phyloP scores from a whole-genome alignment of 257 asterid genomes.

The Ilex aquifolium region DNA sequence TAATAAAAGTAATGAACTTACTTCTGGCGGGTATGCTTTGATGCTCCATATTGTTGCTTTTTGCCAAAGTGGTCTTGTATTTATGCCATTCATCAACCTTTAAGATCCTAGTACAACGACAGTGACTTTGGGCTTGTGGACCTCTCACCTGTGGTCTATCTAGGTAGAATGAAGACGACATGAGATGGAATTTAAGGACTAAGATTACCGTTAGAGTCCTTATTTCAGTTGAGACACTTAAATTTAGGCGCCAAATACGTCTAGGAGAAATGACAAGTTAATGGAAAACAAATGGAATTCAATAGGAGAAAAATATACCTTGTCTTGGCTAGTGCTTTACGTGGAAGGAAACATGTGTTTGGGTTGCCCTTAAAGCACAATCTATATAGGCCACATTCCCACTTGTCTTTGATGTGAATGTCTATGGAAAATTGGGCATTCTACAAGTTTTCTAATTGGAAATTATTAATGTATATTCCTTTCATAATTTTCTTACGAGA shows the following conservation, averaged over 20 bases:
- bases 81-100: conserved; percentile 2
- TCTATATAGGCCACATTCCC: conserved; percentile 7
- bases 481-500: too few relatives aligned
- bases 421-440: too few relatives aligned
- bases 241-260: conserved; percentile 28
- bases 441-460: too few relatives aligned
- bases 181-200: conserved; percentile 7
- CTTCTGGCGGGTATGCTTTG: not conserved
- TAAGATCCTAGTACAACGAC: conserved; percentile 6
- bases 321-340: conserved; percentile 20
- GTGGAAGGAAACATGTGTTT: conserved; percentile 23
- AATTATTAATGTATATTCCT: too few relatives aligned
- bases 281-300: not conserved
- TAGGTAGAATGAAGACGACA: conserved; percentile 24
- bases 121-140: conserved; percentile 10
- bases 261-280: not conserved
- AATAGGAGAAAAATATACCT: not conserved
- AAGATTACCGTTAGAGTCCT: conserved; percentile 12
- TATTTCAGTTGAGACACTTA: conserved; percentile 17
- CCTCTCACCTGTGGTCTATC: conserved; percentile 8
- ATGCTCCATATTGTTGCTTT: conserved; percentile 6
- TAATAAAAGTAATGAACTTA: not conserved
- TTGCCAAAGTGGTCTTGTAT: conserved; percentile 2
- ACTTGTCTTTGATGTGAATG: conserved; percentile 15
- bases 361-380: conserved; percentile 38